Evolutionary conservation across 345 rosid species (phyloP).

Genomic region (Murraya koenigii): DNA sequence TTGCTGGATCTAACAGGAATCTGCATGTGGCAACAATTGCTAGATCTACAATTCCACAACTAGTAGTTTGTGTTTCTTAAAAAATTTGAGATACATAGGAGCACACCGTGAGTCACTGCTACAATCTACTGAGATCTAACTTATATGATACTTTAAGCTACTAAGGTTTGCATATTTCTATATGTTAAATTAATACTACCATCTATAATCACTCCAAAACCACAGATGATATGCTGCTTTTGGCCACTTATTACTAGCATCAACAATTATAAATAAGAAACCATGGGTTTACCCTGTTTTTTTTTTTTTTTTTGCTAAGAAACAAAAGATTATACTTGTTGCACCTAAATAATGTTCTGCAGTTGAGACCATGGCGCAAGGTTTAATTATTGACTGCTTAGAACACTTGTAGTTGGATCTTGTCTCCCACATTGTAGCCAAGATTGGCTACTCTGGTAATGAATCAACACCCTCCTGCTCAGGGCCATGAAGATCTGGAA

Average conservation of each 20-base stretch:
- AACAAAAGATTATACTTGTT: no score
- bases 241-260: neutral
- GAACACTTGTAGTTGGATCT: neutral
- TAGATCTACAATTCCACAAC: neutral
- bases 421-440: neutral
- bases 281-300: neutral
- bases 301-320: no score
- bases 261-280: neutral
- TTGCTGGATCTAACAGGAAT: neutral
- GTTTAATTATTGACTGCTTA: neutral
- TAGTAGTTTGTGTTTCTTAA: neutral
- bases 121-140: constrained; percentile 5
- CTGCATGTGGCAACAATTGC: neutral
- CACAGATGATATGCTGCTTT: constrained; percentile 9
- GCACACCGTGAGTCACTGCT: neutral
- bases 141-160: neutral
- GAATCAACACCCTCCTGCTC: constrained; percentile 13
- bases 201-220: constrained; percentile 7
- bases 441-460: constrained; percentile 9
- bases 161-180: neutral
- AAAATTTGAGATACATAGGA: neutral
- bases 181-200: neutral
- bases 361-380: neutral
- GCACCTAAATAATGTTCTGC: neutral
- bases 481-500: constrained; percentile 26